Percentiles rank a stretch among this genome's conserved stretches.
Conservation (phyloP, 164 flowering plant species). For the Nymphaea thermarum region DNA sequence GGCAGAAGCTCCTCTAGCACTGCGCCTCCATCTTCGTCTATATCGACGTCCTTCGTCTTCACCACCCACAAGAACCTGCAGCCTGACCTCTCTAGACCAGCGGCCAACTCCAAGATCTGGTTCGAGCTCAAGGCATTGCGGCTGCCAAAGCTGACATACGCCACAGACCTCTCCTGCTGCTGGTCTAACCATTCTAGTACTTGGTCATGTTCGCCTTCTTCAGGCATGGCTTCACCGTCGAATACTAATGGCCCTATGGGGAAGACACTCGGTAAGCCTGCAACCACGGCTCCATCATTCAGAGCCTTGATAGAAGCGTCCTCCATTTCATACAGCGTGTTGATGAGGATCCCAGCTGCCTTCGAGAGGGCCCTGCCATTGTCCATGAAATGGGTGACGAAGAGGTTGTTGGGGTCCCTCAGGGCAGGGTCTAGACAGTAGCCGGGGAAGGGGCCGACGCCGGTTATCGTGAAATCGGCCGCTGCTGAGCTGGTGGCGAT, state of each 20-base stretch:
- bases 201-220: neutral
- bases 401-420: constrained; percentile 8
- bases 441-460: constrained; percentile 18
- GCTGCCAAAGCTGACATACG: constrained; percentile 45
- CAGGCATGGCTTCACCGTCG: neutral
- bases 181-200: constrained; percentile 24
- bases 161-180: constrained; percentile 31
- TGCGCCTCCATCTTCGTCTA: constrained; percentile 19
- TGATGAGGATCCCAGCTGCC: constrained; percentile 27
- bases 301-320: constrained; percentile 21
- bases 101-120: constrained; percentile 34
- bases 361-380: constrained; percentile 13
- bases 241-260: constrained; percentile 28
- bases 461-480: constrained; percentile 13
- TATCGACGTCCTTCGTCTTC: constrained; percentile 29
- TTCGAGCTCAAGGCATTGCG: constrained; percentile 26
- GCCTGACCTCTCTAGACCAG: constrained; percentile 27
- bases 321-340: constrained; percentile 28
- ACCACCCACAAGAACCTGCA: constrained; percentile 37
- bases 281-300: constrained; percentile 15
- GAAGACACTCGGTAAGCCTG: constrained; percentile 22
- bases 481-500: neutral
- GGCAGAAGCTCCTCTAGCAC: constrained; percentile 18
- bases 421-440: constrained; percentile 21
- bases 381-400: constrained; percentile 7